A percentile compares a stretch with the other conserved stretches of the same genome.
phyloP scores from a whole-genome alignment of 768 basidiomycete species.

The Holtermannia corniformis region DNA sequence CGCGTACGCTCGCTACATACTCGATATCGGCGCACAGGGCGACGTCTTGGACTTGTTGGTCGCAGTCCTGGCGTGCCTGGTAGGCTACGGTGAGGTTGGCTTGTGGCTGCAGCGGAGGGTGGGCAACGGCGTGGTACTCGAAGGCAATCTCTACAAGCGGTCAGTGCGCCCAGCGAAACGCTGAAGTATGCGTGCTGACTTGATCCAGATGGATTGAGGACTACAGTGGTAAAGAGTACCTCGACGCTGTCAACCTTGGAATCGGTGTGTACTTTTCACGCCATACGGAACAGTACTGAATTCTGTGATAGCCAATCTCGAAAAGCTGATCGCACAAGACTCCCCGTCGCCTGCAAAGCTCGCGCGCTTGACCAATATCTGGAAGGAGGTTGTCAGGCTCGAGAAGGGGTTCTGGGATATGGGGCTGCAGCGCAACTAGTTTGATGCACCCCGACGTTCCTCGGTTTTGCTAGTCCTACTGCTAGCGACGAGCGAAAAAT shows the following conservation, averaged over 20 bases:
- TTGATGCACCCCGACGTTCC: too few species aligned
- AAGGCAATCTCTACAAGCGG: constrained; percentile 60
- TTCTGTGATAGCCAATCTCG: constrained; percentile 56
- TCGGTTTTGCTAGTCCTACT: too few species aligned
- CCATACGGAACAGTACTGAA: constrained; percentile 5
- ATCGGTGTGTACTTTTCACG: constrained; percentile 50
- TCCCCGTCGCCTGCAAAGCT: constrained; percentile 56
- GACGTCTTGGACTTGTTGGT: constrained; percentile 65
- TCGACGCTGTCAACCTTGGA: constrained; percentile 60
- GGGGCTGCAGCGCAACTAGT: too few species aligned
- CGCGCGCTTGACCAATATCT: constrained; percentile 59
- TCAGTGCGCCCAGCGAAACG: constrained; percentile 4
- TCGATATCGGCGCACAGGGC: constrained; percentile 70
- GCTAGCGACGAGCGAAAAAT: too few species aligned
- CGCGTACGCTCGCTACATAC: constrained; percentile 77
- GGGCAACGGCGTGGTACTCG: constrained; percentile 46
- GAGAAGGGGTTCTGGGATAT: constrained; percentile 87
- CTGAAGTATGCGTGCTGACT: not conserved
- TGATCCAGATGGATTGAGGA: constrained; percentile 46
- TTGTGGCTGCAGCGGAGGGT: constrained; percentile 64
- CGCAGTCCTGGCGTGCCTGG: constrained; percentile 71
- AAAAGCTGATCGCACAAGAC: constrained; percentile 52
- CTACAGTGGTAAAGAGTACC: constrained; percentile 63
- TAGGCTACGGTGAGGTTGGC: constrained; percentile 90
- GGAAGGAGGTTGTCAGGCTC: constrained; percentile 63